A percentile compares a stretch with the other conserved stretches of the same genome.
phyloP scores from a whole-genome alignment of 305 asterid genomes.

The Lippia alba region DNA sequence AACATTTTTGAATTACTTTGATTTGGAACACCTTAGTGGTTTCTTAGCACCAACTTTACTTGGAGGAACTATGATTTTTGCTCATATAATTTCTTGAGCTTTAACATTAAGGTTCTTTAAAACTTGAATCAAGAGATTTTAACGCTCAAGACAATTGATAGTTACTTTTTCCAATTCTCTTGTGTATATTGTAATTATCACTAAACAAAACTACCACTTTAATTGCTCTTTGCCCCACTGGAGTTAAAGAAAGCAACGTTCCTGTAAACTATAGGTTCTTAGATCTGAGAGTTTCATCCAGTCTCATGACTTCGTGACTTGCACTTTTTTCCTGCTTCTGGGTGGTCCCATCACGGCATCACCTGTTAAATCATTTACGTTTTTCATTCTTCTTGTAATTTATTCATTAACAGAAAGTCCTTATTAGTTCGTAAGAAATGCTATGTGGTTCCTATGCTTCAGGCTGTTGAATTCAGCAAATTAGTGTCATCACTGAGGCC shows the following conservation, averaged over 20 bases:
- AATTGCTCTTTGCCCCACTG: conserved; percentile 3
- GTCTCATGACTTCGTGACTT: neutral
- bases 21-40: neutral
- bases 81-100: neutral
- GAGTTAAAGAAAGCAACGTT: neutral
- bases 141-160: neutral
- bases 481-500: conserved; percentile 68
- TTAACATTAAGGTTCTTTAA: neutral
- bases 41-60: neutral
- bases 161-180: neutral
- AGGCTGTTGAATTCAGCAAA: conserved; percentile 76
- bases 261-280: neutral
- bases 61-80: neutral
- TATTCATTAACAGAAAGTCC: conserved; percentile 3
- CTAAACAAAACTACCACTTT: neutral
- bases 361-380: neutral
- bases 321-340: neutral
- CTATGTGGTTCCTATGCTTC: conserved; percentile 7
- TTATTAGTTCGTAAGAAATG: conserved; percentile 6
- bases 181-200: conserved; percentile 1
- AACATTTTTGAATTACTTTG: conserved; percentile 2
- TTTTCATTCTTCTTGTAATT: conserved; percentile 4
- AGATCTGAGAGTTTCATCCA: neutral
- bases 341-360: conserved; percentile 20
- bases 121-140: neutral